phyloP scores from a whole-genome alignment of 2,329 filamentous ascomycete genomes.

The Claviceps sp. region DNA sequence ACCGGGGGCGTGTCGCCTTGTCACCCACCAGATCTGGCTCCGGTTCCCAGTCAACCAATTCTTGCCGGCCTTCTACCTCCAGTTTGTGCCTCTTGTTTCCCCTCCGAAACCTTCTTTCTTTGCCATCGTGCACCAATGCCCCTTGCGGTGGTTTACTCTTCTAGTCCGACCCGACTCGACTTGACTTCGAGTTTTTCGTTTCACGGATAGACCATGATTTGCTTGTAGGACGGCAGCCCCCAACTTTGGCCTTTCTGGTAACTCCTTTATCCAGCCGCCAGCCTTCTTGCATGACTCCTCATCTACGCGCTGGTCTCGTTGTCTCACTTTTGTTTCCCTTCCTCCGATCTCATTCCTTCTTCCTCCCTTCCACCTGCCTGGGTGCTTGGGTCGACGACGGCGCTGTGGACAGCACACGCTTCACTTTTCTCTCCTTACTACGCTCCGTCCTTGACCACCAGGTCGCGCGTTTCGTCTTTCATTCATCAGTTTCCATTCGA shows the following conservation, averaged over 20 bases:
- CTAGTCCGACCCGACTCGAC: not conserved
- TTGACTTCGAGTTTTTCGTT: not conserved
- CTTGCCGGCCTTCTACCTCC: not conserved
- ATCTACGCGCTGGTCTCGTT: constrained; percentile 9
- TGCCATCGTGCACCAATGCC: not conserved
- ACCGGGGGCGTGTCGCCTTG: not conserved
- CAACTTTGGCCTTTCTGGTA: not conserved
- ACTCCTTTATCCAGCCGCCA: constrained; percentile 3
- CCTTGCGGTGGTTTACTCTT: not conserved
- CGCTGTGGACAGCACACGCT: constrained; percentile 7
- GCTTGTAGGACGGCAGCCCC: constrained; percentile 3
- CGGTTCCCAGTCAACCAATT: constrained; percentile 2
- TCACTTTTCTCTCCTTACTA: constrained; percentile 1
- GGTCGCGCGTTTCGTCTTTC: not conserved
- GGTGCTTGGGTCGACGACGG: constrained; percentile 8
- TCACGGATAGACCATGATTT: constrained; percentile 1
- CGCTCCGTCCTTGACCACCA: constrained; percentile 9
- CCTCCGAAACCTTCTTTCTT: not conserved
- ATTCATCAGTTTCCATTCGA: not conserved
- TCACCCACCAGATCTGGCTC: constrained; percentile 2
- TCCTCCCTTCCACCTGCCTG: constrained; percentile 10
- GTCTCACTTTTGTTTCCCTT: constrained; percentile 9
- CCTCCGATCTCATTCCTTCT: constrained; percentile 14
- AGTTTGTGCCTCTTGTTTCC: not conserved
- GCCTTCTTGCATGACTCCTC: constrained; percentile 9